phyloP scores from a whole-genome alignment of 805 yeast species.

The Zygoascus flipseniorum region DNA sequence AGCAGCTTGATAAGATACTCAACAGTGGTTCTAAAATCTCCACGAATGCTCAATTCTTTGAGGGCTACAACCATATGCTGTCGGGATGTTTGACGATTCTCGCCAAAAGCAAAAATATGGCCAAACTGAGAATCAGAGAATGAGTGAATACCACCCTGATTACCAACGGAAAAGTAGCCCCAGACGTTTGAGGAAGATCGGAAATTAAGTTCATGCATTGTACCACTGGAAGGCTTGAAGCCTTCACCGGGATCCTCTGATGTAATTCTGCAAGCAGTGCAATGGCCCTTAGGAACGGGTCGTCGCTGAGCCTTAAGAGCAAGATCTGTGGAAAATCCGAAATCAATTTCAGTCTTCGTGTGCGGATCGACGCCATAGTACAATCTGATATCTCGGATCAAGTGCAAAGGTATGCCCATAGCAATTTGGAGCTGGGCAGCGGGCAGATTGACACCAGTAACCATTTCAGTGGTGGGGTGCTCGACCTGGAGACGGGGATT shows the following conservation, averaged over 20 bases:
- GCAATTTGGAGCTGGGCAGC: constrained; percentile 98
- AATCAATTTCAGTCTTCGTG: constrained; percentile 82
- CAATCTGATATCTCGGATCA: constrained; percentile 86
- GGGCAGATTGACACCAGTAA: constrained; percentile 94
- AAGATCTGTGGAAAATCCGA: constrained; percentile 68
- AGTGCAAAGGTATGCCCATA: constrained; percentile 97
- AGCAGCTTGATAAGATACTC: constrained; percentile 91
- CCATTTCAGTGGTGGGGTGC: constrained; percentile 99
- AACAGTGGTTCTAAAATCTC: constrained; percentile 97
- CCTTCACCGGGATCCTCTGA: constrained; percentile 99
- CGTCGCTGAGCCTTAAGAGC: constrained; percentile 74
- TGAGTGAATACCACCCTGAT: constrained; percentile 94
- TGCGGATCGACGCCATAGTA: constrained; percentile 96
- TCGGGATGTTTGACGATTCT: constrained; percentile 94
- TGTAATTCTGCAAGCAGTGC: constrained; percentile 98
- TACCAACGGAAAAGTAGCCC: constrained; percentile 98
- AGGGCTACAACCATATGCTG: constrained; percentile 98
- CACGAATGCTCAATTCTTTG: constrained; percentile 92
- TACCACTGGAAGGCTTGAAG: constrained; percentile 97
- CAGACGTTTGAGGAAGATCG: constrained; percentile 96
- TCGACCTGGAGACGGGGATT: constrained; percentile 99
- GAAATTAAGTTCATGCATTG: constrained; percentile 91
- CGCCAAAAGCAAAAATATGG: constrained; percentile 98
- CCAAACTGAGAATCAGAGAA: constrained; percentile 98
- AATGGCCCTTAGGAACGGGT: constrained; percentile 96